Percentiles rank a stretch among this genome's conserved stretches.
Conservation (phyloP, 768 basidiomycete species). For the Xerocomellus chrysenteron region DNA sequence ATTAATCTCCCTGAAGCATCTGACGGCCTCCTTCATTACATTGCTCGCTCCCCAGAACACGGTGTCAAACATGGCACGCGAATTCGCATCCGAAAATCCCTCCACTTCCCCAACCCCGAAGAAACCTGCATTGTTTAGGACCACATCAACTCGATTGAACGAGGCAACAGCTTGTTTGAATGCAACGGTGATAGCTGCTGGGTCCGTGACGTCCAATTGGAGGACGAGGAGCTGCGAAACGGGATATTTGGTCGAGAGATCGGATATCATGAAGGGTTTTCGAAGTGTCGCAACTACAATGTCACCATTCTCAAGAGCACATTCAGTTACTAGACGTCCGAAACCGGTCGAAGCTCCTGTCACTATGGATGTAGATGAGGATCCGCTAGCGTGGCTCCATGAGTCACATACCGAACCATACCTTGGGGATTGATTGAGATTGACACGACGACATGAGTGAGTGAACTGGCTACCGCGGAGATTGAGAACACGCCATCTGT, state of each 20-base stretch:
- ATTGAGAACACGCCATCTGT: background rate
- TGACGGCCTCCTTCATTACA: slow-evolving; percentile 34
- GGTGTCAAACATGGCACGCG: slow-evolving; percentile 55
- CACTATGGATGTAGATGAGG: slow-evolving; percentile 28
- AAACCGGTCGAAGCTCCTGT: slow-evolving; percentile 44
- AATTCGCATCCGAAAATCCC: slow-evolving; percentile 76
- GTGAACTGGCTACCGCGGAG: background rate
- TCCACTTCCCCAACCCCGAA: slow-evolving; percentile 58
- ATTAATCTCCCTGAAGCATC: slow-evolving; percentile 38
- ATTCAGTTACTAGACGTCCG: slow-evolving; percentile 36
- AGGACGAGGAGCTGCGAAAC: slow-evolving; percentile 38
- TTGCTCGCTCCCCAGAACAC: slow-evolving; percentile 34
- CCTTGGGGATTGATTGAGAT: slow-evolving; percentile 5
- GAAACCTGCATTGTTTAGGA: slow-evolving; percentile 44
- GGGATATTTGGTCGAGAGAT: slow-evolving; percentile 31
- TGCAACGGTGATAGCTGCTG: slow-evolving; percentile 33
- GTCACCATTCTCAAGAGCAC: slow-evolving; percentile 39
- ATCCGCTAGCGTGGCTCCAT: background rate
- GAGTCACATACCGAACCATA: slow-evolving; percentile 25
- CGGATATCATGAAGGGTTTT: slow-evolving; percentile 35
- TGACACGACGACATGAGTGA: background rate
- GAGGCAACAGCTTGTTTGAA: slow-evolving; percentile 34
- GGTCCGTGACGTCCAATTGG: slow-evolving; percentile 41
- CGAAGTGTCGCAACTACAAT: slow-evolving; percentile 46
- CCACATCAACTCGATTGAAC: slow-evolving; percentile 45